Conservation (phyloP, 2,329 filamentous ascomycete genomes). For the Zasmidium cellare region DNA sequence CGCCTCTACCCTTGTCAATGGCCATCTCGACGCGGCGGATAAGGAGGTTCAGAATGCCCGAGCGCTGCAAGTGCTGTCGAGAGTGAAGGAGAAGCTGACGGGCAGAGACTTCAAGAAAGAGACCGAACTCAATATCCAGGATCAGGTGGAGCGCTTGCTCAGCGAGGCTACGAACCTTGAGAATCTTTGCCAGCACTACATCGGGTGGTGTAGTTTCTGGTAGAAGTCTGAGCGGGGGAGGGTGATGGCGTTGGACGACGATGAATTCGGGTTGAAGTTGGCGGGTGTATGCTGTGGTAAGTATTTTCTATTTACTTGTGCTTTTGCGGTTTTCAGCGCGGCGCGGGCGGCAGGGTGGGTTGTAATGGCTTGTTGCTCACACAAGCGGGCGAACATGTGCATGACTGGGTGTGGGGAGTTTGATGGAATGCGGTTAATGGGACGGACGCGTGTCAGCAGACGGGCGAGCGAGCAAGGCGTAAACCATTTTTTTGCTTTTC, state of each 20-base stretch:
- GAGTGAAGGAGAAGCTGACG: constrained; percentile 94
- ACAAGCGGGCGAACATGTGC: background rate
- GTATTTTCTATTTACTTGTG: background rate
- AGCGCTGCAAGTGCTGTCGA: constrained; percentile 84
- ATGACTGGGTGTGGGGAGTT: background rate
- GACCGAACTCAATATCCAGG: constrained; percentile 80
- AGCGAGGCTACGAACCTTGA: constrained; percentile 94
- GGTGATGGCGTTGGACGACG: too few species aligned
- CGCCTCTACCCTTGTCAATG: constrained; percentile 31
- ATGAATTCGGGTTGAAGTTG: too few species aligned
- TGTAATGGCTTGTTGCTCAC: background rate
- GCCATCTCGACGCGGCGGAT: constrained; percentile 38
- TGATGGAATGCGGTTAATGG: background rate
- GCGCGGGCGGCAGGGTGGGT: background rate
- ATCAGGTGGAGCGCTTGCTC: constrained; percentile 92
- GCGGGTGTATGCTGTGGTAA: background rate
- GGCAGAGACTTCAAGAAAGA: constrained; percentile 86
- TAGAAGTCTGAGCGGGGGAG: constrained; percentile 38
- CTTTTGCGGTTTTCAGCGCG: background rate
- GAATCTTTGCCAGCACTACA: constrained; percentile 98
- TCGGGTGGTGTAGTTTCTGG: constrained; percentile 99
- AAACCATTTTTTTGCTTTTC: too few species aligned
- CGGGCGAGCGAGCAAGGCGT: background rate
- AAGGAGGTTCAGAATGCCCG: constrained; percentile 88
- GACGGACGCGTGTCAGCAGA: background rate